Conservation (phyloP, 768 basidiomycete species). For the Boletus barrowsii region DNA sequence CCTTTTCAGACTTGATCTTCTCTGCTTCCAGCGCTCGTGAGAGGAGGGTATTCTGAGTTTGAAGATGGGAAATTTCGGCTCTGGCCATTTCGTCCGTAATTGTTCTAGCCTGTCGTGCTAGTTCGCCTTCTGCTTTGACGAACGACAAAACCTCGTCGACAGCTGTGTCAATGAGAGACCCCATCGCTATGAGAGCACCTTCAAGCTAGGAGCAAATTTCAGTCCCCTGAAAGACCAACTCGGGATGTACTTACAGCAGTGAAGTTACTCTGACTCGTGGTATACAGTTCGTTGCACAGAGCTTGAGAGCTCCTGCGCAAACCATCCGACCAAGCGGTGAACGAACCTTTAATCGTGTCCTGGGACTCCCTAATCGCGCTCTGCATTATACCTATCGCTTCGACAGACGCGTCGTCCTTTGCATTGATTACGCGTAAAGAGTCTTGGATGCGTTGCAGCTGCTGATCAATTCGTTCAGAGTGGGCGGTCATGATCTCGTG, state of each 20-base stretch:
- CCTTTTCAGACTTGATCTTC: slow-evolving; percentile 58
- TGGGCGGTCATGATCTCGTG: slow-evolving; percentile 49
- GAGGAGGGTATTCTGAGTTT: slow-evolving; percentile 68
- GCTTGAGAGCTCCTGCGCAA: slow-evolving; percentile 48
- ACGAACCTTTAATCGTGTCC: slow-evolving; percentile 49
- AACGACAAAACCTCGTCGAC: slow-evolving; percentile 57
- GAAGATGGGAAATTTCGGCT: slow-evolving; percentile 58
- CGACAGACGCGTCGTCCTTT: slow-evolving; percentile 53
- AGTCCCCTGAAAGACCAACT: neutral
- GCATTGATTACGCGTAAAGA: slow-evolving; percentile 52
- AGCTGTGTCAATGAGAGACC: slow-evolving; percentile 57
- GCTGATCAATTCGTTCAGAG: slow-evolving; percentile 53
- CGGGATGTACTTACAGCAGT: slow-evolving; percentile 33
- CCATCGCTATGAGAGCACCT: slow-evolving; percentile 55
- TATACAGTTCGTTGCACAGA: slow-evolving; percentile 46
- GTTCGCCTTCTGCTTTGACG: slow-evolving; percentile 51
- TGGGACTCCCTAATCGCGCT: slow-evolving; percentile 50
- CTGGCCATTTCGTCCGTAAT: slow-evolving; percentile 46
- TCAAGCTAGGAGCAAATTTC: slow-evolving; percentile 41
- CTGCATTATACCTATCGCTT: slow-evolving; percentile 49
- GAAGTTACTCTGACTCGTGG: slow-evolving; percentile 44
- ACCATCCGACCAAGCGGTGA: slow-evolving; percentile 53
- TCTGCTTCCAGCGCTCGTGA: slow-evolving; percentile 62
- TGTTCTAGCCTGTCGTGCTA: slow-evolving; percentile 47
- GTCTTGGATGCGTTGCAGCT: slow-evolving; percentile 53